A percentile compares a stretch with the other conserved stretches of the same genome.
These are phyloP conservation scores for Forsythia viridissima DNA, from an alignment of 257 asterid genomes.

Conservation along the genomic window DNA sequence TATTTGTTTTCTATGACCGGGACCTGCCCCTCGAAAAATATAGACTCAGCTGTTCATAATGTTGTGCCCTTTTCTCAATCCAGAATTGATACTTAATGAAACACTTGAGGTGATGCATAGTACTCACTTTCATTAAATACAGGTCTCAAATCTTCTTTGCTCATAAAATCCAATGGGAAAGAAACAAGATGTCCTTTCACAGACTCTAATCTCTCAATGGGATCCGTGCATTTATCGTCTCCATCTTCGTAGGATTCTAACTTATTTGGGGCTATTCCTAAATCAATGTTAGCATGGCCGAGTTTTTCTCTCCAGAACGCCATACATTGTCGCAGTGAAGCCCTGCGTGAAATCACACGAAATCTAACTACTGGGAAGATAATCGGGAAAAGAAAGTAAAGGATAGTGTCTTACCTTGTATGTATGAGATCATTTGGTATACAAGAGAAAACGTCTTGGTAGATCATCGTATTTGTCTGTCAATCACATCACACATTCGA, in stretches of 20 bases:
- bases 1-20: background rate
- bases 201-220: slow-evolving; percentile 74
- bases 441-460: slow-evolving; percentile 92
- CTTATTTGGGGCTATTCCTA: slow-evolving; percentile 80
- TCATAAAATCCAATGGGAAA: slow-evolving; percentile 90
- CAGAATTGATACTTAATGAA: slow-evolving; percentile 43
- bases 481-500: slow-evolving; percentile 17
- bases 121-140: slow-evolving; percentile 93
- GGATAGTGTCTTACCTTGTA: slow-evolving; percentile 58
- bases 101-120: slow-evolving; percentile 93
- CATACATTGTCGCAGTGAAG: slow-evolving; percentile 87
- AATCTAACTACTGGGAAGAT: slow-evolving; percentile 12
- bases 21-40: background rate
- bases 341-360: slow-evolving; percentile 40
- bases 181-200: slow-evolving; percentile 93
- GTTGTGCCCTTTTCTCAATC: background rate
- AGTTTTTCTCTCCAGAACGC: slow-evolving; percentile 67
- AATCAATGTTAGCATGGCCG: slow-evolving; percentile 77
- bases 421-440: slow-evolving; percentile 90
- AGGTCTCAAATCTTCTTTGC: slow-evolving; percentile 89
- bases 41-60: background rate
- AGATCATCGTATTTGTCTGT: slow-evolving; percentile 85
- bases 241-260: slow-evolving; percentile 72
- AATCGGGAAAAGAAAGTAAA: slow-evolving; percentile 13
- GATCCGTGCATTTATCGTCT: slow-evolving; percentile 63